phyloP scores from a whole-genome alignment of 176 grass and related monocot species.

The Rhynchospora breviuscula region DNA sequence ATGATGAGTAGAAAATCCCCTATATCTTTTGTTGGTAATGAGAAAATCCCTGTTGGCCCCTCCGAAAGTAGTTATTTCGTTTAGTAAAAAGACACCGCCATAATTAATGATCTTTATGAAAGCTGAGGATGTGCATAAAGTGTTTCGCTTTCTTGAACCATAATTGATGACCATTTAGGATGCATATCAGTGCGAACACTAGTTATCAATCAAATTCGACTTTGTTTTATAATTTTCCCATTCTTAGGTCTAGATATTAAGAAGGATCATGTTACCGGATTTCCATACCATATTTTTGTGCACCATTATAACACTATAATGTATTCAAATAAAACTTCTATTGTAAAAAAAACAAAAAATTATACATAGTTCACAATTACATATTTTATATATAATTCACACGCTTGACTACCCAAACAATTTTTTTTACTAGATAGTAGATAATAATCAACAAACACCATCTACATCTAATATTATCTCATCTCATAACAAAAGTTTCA shows the following conservation, averaged over 20 bases:
- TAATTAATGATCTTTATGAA: conserved; percentile 16
- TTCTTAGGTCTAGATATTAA: background rate
- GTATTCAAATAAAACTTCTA: background rate
- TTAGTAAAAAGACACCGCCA: background rate
- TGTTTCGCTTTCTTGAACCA: conserved; percentile 12
- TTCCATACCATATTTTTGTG: background rate
- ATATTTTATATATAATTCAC: no score
- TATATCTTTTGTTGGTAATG: background rate
- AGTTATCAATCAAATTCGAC: background rate
- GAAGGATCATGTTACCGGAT: background rate
- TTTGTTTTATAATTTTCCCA: background rate
- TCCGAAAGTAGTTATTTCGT: conserved; percentile 11
- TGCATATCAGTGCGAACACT: background rate
- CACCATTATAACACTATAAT: background rate
- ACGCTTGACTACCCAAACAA: no score
- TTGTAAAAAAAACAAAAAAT: background rate
- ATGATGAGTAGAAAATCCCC: background rate
- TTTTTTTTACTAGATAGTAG: no score
- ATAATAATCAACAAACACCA: no score
- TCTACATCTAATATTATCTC: no score
- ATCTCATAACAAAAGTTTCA: no score
- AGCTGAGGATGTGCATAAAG: conserved; percentile 24
- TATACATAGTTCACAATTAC: no score
- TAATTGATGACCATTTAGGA: conserved; percentile 3
- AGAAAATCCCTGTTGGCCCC: background rate